Base-by-base conservation (phyloP, 2,329 filamentous ascomycete species). In the Paecilomyces formosus region DNA sequence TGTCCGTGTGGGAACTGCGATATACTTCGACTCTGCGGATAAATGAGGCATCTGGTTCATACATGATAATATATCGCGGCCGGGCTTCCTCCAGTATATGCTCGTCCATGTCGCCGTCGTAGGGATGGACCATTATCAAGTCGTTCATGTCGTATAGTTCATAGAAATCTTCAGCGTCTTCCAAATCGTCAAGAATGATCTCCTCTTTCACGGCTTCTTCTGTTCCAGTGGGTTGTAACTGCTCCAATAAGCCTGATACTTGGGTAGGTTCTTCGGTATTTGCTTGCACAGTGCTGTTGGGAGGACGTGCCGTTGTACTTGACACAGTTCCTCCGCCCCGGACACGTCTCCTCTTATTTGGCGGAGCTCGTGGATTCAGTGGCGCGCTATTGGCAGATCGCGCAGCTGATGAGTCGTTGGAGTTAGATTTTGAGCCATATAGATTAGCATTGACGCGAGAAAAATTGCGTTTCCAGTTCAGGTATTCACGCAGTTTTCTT, bases 21-120 rank as follows among this genome's bases (percentile, higher is more conserved):
- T 97, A 99, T 1, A 97, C 92, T 72, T 99, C 94, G 21, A 99
- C 88, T 39, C 93, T 83, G 13, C 94, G 86, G 68, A 97, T 96
- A 72, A 99, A 99, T 2, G 93, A 87, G 2, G 93, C 86, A 64
- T 97, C 92, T 0, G 94, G 93, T 71, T 97, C 94, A 74, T 97
- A 99, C 94, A 99, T 97, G 76, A 99, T 89, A 60, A 99, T 91
- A 73, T 97, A 97, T 60, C 90, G 87, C 33, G 94, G 94, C 68
- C 90, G 92, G 59, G 94, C 82, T 74, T 99, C 94, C 72, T 99
- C 93, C 1, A 99, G 82, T n/a, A 97, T 83, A 71, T 96, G 90
- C 70, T 97, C 94, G 72, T 99, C 94, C 78, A 93, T 88, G 70
- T 97, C 94, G 11, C 92, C 92, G 60, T 96, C 92, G 71, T 96